Conservation (phyloP, 208 protist genomes). For the Trypanosoma avium region DNA sequence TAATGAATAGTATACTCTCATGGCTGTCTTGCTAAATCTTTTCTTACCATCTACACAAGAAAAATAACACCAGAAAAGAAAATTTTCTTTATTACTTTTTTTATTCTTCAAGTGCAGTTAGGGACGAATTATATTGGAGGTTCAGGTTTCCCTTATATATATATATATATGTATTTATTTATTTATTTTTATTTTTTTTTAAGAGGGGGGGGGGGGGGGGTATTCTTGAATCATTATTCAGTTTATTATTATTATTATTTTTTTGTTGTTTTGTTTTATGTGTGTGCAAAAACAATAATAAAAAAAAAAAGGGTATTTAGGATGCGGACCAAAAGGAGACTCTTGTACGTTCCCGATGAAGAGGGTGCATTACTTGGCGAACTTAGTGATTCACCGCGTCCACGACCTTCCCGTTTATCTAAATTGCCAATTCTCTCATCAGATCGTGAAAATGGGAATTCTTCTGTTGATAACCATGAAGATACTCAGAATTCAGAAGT, state of each 20-base stretch:
- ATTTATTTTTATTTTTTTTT: too few species aligned
- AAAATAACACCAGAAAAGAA: neutral
- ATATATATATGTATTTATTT: too few species aligned
- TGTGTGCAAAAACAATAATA: neutral
- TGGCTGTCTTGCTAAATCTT: too few species aligned
- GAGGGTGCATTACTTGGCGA: conserved; percentile 43
- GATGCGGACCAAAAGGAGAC: conserved; percentile 46
- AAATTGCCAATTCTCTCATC: conserved; percentile 42
- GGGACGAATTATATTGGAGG: too few species aligned
- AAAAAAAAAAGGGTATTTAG: conserved; percentile 26
- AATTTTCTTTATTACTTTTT: too few species aligned
- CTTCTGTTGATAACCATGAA: neutral
- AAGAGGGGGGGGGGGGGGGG: too few species aligned
- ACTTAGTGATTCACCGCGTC: conserved; percentile 51
- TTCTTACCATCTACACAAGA: neutral
- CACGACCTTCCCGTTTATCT: conserved; percentile 46
- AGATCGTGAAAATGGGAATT: conserved; percentile 7
- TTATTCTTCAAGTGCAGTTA: too few species aligned
- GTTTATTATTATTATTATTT: conserved; percentile 5
- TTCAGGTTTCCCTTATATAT: too few species aligned
- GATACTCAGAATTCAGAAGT: neutral
- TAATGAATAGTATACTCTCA: too few species aligned
- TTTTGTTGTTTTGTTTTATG: conserved; percentile 9
- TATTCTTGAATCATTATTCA: too few species aligned
- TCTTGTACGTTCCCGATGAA: conserved; percentile 80